phyloP scores from a whole-genome alignment of 441 rosid species.

The Jatropha multifida region DNA sequence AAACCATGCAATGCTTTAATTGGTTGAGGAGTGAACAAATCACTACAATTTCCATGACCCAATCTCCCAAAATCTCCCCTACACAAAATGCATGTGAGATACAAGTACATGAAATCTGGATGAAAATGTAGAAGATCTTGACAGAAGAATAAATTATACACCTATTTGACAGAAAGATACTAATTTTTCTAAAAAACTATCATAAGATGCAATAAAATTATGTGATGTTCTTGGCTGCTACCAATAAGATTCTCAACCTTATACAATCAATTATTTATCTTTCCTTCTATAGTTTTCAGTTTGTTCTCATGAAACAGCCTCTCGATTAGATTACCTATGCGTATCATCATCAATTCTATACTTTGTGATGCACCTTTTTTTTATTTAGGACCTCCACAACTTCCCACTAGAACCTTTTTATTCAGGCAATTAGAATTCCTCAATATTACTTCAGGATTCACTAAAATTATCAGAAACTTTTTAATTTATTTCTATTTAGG shows the following conservation, averaged over 20 bases:
- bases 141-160: not conserved
- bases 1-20: conserved; percentile 76
- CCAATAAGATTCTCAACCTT: too few species aligned
- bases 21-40: conserved; percentile 91
- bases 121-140: not conserved
- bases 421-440: not conserved
- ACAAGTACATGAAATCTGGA: not conserved
- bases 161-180: not conserved
- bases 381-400: too few species aligned
- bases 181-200: not conserved
- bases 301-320: not conserved
- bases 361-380: too few species aligned
- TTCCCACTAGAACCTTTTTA: too few species aligned
- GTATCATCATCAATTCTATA: too few species aligned
- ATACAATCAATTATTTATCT: not conserved
- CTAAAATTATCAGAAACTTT: not conserved
- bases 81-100: conserved; percentile 14
- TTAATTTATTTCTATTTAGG: not conserved
- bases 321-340: not conserved
- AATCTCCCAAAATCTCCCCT: conserved; percentile 99
- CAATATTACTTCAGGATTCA: not conserved
- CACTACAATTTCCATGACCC: conserved; percentile 96
- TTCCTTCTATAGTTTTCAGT: not conserved
- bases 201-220: not conserved
- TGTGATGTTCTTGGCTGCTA: not conserved